Evolutionary conservation across 176 grass and related monocot species (phyloP).

Genomic region (Aegilops tauschii): DNA sequence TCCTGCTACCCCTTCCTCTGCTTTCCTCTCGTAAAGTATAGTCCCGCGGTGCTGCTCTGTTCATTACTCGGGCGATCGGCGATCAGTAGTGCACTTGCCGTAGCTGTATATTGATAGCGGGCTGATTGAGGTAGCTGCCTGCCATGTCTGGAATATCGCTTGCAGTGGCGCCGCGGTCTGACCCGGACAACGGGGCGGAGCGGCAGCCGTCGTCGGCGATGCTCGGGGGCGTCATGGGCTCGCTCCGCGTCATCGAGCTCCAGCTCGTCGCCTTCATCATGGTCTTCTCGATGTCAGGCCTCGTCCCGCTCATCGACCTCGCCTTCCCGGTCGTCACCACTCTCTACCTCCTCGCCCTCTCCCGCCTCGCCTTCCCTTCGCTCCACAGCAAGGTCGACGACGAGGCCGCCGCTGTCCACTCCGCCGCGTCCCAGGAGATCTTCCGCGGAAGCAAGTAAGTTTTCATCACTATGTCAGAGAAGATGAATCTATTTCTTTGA

Average conservation of each 20-base stretch:
- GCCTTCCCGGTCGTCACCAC: slow-evolving; percentile 69
- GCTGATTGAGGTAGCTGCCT: background rate
- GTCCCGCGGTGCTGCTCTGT: background rate
- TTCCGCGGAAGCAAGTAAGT: slow-evolving; percentile 38
- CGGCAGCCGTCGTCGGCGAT: slow-evolving; percentile 31
- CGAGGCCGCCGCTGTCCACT: background rate
- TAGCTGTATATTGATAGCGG: background rate
- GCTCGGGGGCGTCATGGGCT: slow-evolving; percentile 76
- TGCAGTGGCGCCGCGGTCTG: slow-evolving; percentile 51
- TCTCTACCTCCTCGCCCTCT: slow-evolving; percentile 52
- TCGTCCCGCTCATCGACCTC: slow-evolving; percentile 78
- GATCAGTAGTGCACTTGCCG: background rate
- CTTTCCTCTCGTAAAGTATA: background rate
- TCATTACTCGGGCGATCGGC: background rate
- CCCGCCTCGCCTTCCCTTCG: slow-evolving; percentile 74
- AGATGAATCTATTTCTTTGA: too few relatives aligned
- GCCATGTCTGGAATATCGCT: slow-evolving; percentile 67
- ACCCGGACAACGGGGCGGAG: slow-evolving; percentile 34
- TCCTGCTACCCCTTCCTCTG: background rate
- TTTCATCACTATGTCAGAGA: background rate
- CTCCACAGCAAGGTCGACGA: slow-evolving; percentile 24
- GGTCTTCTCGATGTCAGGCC: slow-evolving; percentile 90
- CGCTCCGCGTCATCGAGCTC: slow-evolving; percentile 87
- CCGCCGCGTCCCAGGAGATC: slow-evolving; percentile 31
- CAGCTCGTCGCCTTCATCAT: slow-evolving; percentile 97